phyloP scores from a whole-genome alignment of 2,329 filamentous ascomycete genomes.

The Colletotrichum sp. region DNA sequence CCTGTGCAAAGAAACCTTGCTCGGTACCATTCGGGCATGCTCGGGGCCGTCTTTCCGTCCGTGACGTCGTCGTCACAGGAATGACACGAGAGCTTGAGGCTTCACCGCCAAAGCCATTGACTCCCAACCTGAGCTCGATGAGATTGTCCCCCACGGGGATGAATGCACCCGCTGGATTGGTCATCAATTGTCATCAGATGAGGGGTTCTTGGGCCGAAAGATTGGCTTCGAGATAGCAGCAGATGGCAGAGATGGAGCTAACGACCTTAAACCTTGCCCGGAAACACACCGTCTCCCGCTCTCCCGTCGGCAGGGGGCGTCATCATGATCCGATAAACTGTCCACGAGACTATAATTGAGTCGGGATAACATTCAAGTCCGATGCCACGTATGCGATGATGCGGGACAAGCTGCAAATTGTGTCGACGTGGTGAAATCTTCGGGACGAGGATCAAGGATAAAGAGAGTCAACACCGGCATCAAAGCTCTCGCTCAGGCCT shows the following conservation, averaged over 20 bases:
- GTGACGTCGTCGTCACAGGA: background rate
- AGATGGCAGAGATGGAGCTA: background rate
- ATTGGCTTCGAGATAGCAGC: background rate
- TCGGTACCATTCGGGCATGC: background rate
- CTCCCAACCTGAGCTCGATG: background rate
- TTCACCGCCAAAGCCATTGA: background rate
- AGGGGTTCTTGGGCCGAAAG: background rate
- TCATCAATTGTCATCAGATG: background rate
- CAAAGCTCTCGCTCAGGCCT: background rate
- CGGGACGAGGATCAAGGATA: background rate
- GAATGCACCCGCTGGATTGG: background rate
- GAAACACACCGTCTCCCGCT: background rate
- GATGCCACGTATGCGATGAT: background rate
- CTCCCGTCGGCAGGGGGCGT: background rate
- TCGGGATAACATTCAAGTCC: background rate
- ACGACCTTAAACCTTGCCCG: background rate
- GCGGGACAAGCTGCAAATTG: background rate
- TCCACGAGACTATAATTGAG: background rate
- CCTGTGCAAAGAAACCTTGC: background rate
- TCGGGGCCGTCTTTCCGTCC: background rate
- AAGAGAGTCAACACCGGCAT: background rate
- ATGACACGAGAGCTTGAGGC: background rate
- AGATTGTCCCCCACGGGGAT: background rate
- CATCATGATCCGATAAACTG: background rate
- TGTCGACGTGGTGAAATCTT: background rate